Base-by-base conservation (phyloP, 2,329 filamentous ascomycete genomes). In the Cryphonectria radicalis region DNA sequence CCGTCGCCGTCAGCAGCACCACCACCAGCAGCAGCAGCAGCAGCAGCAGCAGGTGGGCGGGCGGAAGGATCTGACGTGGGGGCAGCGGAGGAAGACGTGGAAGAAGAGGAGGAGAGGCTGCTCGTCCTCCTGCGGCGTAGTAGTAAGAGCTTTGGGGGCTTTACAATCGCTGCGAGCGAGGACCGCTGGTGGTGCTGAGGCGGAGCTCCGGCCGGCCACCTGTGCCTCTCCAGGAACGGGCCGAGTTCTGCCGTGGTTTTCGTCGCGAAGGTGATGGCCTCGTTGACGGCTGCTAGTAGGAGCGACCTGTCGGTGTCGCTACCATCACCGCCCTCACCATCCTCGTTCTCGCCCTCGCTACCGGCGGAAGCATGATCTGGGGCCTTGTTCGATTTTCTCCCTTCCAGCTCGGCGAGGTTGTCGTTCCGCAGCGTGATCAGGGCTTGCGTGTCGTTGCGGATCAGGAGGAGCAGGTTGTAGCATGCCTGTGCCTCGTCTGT, bases 401-500 rank as follows among this genome's bases (percentile, higher is more conserved):
- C 28, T 63, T 73, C 69, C 19, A 73, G 53, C 6, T 53, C 22
- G 55, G 60, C 40, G 1, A 73, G 66, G 14, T 69, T 71, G 40
- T 71, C 71, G 46, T 73, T 73, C 14, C 71, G 66, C 19, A 73
- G 59, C 22, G 71, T 59, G 60, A 73, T 73, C 53, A 73, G 71
- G n/a, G 63, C 43, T n/a, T 73, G 71, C 4, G 71, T 73, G 55
- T 73, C 71, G 32, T 68, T 59, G 4, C 71, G 71, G 42, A 73
- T 67, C 32, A 73, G 68, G 42, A 73, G 37, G n/a, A 73, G 53
- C 40, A 73, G 63, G 46, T 73, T 73, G 57, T 68, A 73, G 37
- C 71, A 73, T 17, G 71, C 66, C 62, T 73, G 71, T 13, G 69
- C 71, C 66, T 73, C 71, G 40, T 73, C 71, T 22, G 71, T 42